Evolutionary conservation across 2,329 filamentous ascomycete species (phyloP).

Genomic region (Diaporthe destruens): DNA sequence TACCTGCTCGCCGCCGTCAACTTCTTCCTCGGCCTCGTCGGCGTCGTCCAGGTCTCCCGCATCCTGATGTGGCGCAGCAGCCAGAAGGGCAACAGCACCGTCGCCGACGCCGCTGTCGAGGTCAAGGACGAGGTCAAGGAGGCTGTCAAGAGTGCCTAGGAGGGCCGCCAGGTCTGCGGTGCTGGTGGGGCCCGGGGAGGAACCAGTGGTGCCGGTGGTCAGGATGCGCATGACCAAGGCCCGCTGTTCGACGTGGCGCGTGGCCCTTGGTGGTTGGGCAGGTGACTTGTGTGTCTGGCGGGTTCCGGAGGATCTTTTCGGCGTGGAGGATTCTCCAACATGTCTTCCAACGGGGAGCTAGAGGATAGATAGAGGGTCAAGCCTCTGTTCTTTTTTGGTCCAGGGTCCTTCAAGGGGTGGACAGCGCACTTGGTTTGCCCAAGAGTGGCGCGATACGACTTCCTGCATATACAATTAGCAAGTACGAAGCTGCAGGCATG

Average conservation of each 20-base stretch:
- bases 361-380: constrained; percentile 24
- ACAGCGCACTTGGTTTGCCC: not conserved
- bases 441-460: not conserved
- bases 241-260: constrained; percentile 3
- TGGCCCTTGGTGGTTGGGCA: constrained; percentile 26
- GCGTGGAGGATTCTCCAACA: not conserved
- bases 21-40: constrained; percentile 95
- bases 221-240: not conserved
- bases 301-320: not conserved
- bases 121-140: constrained; percentile 51
- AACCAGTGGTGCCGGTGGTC: not conserved
- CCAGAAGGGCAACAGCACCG: constrained; percentile 63
- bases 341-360: not conserved
- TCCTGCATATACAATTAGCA: constrained; percentile 26
- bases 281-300: constrained; percentile 1
- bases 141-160: constrained; percentile 49
- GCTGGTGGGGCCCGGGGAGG: not conserved
- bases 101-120: constrained; percentile 51
- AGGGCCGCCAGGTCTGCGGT: not conserved
- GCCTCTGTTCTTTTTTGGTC: constrained; percentile 1
- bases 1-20: constrained; percentile 95
- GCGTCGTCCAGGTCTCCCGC: constrained; percentile 82
- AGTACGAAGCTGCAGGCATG: constrained; percentile 1
- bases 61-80: constrained; percentile 77
- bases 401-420: not conserved